Conservation (phyloP, 306 rosid genomes). For the Ziziphus jujuba region DNA sequence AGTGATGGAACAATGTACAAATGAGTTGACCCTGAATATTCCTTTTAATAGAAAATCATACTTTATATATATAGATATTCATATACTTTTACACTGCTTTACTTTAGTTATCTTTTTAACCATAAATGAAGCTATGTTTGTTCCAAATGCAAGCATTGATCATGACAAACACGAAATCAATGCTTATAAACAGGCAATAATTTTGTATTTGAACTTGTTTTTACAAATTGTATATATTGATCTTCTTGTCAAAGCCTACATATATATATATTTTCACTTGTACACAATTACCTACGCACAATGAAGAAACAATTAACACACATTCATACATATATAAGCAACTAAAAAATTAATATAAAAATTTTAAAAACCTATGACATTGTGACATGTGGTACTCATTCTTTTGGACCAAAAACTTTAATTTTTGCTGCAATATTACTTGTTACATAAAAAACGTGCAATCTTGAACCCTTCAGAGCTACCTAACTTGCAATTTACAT, state of each 20-base stretch:
- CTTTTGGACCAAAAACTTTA: background rate
- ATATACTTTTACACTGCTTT: background rate
- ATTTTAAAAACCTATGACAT: background rate
- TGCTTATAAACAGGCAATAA: background rate
- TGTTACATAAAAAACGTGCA: conserved; percentile 13
- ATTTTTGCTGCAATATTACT: conserved; percentile 2
- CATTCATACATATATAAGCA: too few relatives aligned
- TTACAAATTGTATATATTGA: too few relatives aligned
- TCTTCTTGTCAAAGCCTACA: too few relatives aligned
- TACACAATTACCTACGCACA: too few relatives aligned
- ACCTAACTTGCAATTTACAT: conserved; percentile 19
- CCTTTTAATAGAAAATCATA: too few relatives aligned
- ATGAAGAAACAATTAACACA: too few relatives aligned
- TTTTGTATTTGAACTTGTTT: background rate
- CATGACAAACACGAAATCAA: background rate
- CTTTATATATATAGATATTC: background rate
- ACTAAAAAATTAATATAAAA: background rate
- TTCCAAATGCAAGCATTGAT: conserved; percentile 1
- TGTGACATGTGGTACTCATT: background rate
- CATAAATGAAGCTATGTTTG: background rate
- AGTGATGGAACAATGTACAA: too few relatives aligned
- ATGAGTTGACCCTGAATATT: too few relatives aligned
- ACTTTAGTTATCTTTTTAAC: background rate
- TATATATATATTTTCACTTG: too few relatives aligned
- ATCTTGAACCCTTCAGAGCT: conserved; percentile 4